Percentiles rank a stretch among this genome's conserved stretches.
phyloP scores from a whole-genome alignment of 2,329 filamentous ascomycete genomes.

The Decorospora gaudefroyi region DNA sequence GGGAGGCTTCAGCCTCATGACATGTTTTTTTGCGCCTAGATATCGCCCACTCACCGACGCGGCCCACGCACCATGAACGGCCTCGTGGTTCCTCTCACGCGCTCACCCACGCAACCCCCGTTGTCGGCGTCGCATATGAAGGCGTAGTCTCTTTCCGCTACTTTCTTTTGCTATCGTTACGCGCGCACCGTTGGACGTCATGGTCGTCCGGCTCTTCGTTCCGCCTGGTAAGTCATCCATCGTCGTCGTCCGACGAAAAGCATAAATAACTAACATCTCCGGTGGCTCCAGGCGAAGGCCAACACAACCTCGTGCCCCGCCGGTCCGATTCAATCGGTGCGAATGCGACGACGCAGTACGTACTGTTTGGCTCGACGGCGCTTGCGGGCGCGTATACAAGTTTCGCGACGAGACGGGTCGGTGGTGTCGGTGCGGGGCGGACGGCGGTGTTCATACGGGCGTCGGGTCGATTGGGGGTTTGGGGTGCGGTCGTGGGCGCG shows the following conservation, averaged over 20 bases:
- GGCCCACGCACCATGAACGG: conserved; percentile 16
- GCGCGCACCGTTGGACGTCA: conserved; percentile 10
- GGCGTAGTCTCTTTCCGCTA: conserved; percentile 4
- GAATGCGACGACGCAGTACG: conserved; percentile 36
- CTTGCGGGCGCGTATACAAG: conserved; percentile 34
- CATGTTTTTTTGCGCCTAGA: conserved; percentile 9
- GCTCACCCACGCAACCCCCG: no score
- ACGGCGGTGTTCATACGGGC: conserved; percentile 30
- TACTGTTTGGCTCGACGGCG: conserved; percentile 32
- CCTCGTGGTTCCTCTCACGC: conserved; percentile 17
- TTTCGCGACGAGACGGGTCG: conserved; percentile 23
- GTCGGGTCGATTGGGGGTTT: conserved; percentile 30
- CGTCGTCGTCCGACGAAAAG: conserved; percentile 12
- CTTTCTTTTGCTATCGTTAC: no score
- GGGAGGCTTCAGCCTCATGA: conserved; percentile 25
- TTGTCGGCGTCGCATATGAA: conserved; percentile 15
- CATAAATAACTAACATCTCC: no score
- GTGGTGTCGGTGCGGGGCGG: no score
- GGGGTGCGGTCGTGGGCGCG: conserved; percentile 25
- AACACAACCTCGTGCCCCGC: conserved; percentile 31
- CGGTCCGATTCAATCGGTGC: conserved; percentile 36
- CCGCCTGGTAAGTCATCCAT: conserved; percentile 30
- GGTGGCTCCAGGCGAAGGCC: conserved; percentile 30
- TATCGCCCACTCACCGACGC: conserved; percentile 14
- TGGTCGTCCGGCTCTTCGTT: conserved; percentile 37